Percentiles rank a stretch among this genome's conserved stretches.
Evolutionary conservation across 176 grass and related monocot genomes (phyloP).

Genomic region (Dendrocalamus sinicus): DNA sequence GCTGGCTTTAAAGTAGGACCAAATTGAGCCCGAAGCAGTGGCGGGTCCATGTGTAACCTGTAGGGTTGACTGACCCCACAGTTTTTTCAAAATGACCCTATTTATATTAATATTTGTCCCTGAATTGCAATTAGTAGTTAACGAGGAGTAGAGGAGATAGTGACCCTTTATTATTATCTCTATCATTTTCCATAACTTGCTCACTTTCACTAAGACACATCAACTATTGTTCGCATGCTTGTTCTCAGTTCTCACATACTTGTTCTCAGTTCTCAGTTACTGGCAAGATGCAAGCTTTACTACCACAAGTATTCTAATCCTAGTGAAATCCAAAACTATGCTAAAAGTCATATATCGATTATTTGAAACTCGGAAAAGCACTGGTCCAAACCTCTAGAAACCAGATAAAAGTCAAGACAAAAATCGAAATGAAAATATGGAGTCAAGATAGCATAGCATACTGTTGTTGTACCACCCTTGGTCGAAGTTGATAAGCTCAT

Average conservation of each 20-base stretch:
- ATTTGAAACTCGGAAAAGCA: not conserved
- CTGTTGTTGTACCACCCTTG: constrained; percentile 56
- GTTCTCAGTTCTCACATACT: not conserved
- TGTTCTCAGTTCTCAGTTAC: not conserved
- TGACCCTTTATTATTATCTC: not conserved
- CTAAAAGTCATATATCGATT: not conserved
- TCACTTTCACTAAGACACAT: not conserved
- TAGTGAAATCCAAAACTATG: not conserved
- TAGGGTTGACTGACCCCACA: too few relatives aligned
- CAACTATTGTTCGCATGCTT: not conserved
- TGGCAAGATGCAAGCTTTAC: not conserved
- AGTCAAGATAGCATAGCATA: constrained; percentile 55
- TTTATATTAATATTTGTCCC: too few relatives aligned
- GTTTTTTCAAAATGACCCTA: not conserved
- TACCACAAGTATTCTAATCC: not conserved
- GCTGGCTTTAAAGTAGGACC: too few relatives aligned
- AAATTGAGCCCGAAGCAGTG: too few relatives aligned
- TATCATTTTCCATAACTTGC: constrained; percentile 17
- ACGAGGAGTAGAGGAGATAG: not conserved
- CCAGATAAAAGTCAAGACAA: not conserved
- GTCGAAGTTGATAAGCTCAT: constrained; percentile 63
- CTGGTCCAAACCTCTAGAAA: constrained; percentile 17
- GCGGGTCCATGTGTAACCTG: too few relatives aligned
- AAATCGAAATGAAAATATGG: not conserved
- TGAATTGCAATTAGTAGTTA: too few relatives aligned